phyloP scores from a whole-genome alignment of 2,329 filamentous ascomycete species.

The Aureobasidium sp. region DNA sequence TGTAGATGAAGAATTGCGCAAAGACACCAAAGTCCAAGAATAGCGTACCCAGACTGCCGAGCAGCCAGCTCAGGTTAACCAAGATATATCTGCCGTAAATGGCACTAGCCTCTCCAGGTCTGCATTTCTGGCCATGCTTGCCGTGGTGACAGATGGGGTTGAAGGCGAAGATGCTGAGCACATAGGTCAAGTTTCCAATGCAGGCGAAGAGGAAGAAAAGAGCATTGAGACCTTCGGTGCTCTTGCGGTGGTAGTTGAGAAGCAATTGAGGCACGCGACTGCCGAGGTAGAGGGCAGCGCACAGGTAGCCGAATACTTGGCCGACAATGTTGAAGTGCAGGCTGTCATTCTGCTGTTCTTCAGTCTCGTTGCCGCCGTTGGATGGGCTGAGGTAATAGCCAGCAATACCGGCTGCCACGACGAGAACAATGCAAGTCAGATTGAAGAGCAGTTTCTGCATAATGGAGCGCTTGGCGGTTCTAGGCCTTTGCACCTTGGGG shows the following conservation, averaged over 20 bases:
- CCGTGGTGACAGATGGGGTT: slow-evolving; percentile 56
- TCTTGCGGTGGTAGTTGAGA: slow-evolving; percentile 86
- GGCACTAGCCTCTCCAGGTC: slow-evolving; percentile 51
- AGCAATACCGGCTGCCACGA: slow-evolving; percentile 70
- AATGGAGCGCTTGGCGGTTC: slow-evolving; percentile 32
- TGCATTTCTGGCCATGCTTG: slow-evolving; percentile 42
- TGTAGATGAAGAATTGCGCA: slow-evolving; percentile 84
- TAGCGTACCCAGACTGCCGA: slow-evolving; percentile 81
- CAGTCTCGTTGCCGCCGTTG: slow-evolving; percentile 17
- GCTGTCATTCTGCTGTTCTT: slow-evolving; percentile 35
- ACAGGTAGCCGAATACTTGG: slow-evolving; percentile 90
- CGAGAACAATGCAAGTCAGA: slow-evolving; percentile 63
- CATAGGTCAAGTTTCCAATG: slow-evolving; percentile 88
- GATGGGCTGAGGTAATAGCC: slow-evolving; percentile 70
- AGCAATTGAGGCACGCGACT: slow-evolving; percentile 84
- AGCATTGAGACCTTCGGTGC: slow-evolving; percentile 85
- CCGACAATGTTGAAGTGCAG: slow-evolving; percentile 67
- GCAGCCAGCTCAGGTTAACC: slow-evolving; percentile 83
- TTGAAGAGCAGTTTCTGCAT: slow-evolving; percentile 60
- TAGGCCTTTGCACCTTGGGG: slow-evolving; percentile 24
- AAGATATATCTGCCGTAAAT: slow-evolving; percentile 77
- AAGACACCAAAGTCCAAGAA: slow-evolving; percentile 81
- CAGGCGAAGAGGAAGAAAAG: slow-evolving; percentile 97
- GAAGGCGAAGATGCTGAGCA: slow-evolving; percentile 84
- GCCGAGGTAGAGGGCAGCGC: slow-evolving; percentile 79